Base-by-base conservation (phyloP, 2,329 filamentous ascomycete species). In the Aureobasidium sp. region DNA sequence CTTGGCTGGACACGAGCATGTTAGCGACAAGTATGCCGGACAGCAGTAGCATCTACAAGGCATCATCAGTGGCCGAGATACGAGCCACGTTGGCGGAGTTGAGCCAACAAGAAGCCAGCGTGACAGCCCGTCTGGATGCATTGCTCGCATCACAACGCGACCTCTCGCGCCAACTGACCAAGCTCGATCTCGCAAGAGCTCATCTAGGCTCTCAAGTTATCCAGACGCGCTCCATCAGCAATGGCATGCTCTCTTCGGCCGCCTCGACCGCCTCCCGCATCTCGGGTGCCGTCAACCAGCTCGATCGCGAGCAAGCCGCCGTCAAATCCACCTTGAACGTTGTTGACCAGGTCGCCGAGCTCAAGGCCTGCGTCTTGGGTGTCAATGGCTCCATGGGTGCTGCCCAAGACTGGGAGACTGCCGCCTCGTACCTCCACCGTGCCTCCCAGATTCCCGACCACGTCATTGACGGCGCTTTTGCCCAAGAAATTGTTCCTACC, bases 371-470 rank as follows among this genome's bases (percentile, higher is more conserved):
- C 73, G 90, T 97, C 39, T 85, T 97, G 64, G 94, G 94, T 47
- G 92, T 97, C 12, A 87, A 93, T 29, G 94, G 92, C 20, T 95
- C 90, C 64, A 99, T 99, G 94, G 94, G 93, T 37, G 93, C 92
- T 5, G 91, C 94, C 45, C 94, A 99, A 75, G 94, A 99, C 77
- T 99, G 94, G 94, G 94, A 99, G 75, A 94, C 91, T 3, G 94
- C 94, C 3, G 94, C 94, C 1, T 89, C 84, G 51, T 97, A 97
- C 74, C 82, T 99, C 63, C 85, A 89, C 65, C 85, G 93, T 48
- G 92, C 94, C 7, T 86, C 86, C 64, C 86, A 88, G 67, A 86
- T 99, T 14, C 92, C 93, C 0, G 82, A 86, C 56, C 81, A 88
- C 1, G 93, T 99, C 56, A 82, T 92, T 56, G 83, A 88, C 67